Conservation (phyloP, 23 red algal species). For the Gracilaria caudata region DNA sequence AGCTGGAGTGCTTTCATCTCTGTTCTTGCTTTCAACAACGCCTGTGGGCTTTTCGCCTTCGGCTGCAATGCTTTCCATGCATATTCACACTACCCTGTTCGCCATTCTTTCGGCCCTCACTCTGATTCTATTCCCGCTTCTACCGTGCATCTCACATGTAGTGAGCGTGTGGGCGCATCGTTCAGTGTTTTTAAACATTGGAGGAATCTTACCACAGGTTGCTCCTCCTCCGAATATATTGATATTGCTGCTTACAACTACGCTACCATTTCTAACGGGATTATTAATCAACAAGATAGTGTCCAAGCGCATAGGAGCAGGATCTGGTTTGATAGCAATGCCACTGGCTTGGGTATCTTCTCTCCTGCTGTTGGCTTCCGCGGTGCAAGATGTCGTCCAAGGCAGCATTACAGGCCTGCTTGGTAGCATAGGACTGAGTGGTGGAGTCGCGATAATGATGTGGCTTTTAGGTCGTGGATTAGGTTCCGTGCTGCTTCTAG, state of each 20-base stretch:
- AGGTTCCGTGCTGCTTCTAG: conserved; percentile 47
- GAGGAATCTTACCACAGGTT: conserved; percentile 47
- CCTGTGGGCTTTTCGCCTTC: conserved; percentile 63
- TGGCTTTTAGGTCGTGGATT: conserved; percentile 44
- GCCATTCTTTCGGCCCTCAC: conserved; percentile 53
- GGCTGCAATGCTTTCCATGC: conserved; percentile 54
- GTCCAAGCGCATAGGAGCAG: conserved; percentile 10
- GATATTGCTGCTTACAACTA: conserved; percentile 28
- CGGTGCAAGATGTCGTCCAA: conserved; percentile 30
- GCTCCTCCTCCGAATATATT: conserved; percentile 42
- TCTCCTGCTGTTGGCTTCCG: conserved; percentile 40
- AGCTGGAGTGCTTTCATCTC: conserved; percentile 46
- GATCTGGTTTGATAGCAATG: conserved; percentile 31
- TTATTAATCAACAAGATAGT: conserved; percentile 26
- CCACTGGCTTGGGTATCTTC: conserved; percentile 45
- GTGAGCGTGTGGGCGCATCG: conserved; percentile 57
- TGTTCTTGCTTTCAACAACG: conserved; percentile 63
- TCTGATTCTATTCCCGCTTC: conserved; percentile 40
- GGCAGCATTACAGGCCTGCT: conserved; percentile 30
- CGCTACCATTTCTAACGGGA: conserved; percentile 39
- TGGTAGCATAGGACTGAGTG: conserved; percentile 57
- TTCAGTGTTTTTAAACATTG: conserved; percentile 53
- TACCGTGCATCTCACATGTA: conserved; percentile 60
- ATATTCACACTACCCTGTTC: conserved; percentile 62
- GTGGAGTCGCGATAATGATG: conserved; percentile 63